Percentiles rank a stretch among this genome's conserved stretches.
phyloP scores from a whole-genome alignment of 306 rosid species.

The Potentilla sterilis region DNA sequence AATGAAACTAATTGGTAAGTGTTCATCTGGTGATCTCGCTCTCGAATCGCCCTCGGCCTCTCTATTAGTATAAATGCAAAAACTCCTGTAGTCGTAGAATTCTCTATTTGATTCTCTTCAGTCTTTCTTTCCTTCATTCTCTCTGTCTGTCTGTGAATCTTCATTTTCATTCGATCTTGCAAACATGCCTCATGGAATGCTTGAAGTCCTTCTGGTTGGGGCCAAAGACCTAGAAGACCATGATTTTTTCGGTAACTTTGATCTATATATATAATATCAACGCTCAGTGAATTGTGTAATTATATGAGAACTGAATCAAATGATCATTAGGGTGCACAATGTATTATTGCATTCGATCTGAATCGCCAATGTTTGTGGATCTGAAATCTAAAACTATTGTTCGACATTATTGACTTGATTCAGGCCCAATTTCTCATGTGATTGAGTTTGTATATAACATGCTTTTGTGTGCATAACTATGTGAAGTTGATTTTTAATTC shows the following conservation, averaged over 20 bases:
- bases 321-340: background rate
- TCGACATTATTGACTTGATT: background rate
- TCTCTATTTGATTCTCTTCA: too few species aligned
- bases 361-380: background rate
- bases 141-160: background rate
- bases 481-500: background rate
- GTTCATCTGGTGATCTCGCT: background rate
- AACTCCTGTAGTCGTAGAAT: background rate
- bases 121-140: background rate
- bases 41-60: too few species aligned
- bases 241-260: conserved; percentile 45
- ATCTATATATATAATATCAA: background rate
- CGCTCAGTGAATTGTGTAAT: background rate
- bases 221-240: conserved; percentile 72
- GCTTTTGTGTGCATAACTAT: background rate
- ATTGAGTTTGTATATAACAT: background rate
- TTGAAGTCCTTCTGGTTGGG: conserved; percentile 61
- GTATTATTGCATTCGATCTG: background rate
- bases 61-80: background rate
- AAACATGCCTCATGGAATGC: conserved; percentile 67
- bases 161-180: conserved; percentile 1
- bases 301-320: too few species aligned
- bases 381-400: background rate
- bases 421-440: background rate
- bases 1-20: background rate